Conservation (phyloP, 2,329 filamentous ascomycete species). For the Colletotrichum caudatum region DNA sequence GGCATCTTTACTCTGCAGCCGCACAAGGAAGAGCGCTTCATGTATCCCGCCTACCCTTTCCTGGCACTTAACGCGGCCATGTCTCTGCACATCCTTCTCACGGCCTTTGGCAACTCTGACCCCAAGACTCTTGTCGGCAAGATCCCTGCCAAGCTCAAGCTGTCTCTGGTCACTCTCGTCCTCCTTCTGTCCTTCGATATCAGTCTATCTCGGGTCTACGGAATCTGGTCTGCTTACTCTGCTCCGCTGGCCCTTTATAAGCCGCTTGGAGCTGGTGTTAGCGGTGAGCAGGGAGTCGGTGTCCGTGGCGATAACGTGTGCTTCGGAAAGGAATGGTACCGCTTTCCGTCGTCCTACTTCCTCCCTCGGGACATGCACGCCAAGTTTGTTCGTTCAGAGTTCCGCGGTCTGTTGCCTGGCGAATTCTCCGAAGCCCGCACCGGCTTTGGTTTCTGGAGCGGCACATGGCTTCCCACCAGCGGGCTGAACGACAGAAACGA, state of each 20-base stretch:
- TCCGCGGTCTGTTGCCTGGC: conserved; percentile 87
- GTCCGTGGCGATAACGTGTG: conserved; percentile 79
- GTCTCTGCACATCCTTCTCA: conserved; percentile 82
- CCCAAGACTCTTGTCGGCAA: conserved; percentile 75
- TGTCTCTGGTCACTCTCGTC: conserved; percentile 70
- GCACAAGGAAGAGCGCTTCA: conserved; percentile 98
- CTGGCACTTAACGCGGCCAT: conserved; percentile 90
- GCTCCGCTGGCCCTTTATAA: conserved; percentile 81
- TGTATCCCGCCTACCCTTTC: conserved; percentile 96
- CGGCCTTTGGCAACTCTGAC: conserved; percentile 78
- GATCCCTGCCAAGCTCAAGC: conserved; percentile 81
- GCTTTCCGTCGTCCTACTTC: conserved; percentile 94
- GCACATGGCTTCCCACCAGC: conserved; percentile 83
- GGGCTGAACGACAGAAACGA: conserved; percentile 94
- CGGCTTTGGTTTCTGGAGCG: conserved; percentile 80
- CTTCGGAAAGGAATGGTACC: conserved; percentile 97
- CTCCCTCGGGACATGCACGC: conserved; percentile 84
- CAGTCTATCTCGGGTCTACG: conserved; percentile 78
- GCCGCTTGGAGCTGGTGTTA: conserved; percentile 69
- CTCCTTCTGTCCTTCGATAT: conserved; percentile 74
- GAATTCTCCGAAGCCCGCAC: conserved; percentile 83
- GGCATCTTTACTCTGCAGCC: conserved; percentile 91
- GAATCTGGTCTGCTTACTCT: conserved; percentile 83
- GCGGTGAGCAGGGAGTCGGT: conserved; percentile 62
- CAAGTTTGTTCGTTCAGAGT: conserved; percentile 93